phyloP scores from a whole-genome alignment of 2,329 filamentous ascomycete species.

The Teratosphaeria epicoccoides region DNA sequence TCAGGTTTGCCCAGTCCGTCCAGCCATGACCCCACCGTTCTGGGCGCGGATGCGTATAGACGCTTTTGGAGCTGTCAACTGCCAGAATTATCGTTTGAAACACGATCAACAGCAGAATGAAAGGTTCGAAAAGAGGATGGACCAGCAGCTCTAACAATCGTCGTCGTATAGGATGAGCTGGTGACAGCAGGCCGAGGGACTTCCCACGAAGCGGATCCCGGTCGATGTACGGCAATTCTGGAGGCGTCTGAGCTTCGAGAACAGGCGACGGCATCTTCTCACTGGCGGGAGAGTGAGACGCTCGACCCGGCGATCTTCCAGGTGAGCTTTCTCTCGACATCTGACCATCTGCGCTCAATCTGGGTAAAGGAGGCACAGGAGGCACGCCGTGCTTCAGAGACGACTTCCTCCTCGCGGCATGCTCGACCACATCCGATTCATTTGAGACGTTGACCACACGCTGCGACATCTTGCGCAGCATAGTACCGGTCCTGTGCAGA shows the following conservation, averaged over 20 bases:
- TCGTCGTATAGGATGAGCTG: conserved; percentile 63
- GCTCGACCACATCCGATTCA: conserved; percentile 73
- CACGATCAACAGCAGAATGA: conserved; percentile 78
- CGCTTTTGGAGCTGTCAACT: conserved; percentile 58
- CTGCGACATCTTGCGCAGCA: conserved; percentile 70
- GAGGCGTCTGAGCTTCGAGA: conserved; percentile 15
- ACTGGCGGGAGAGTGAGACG: conserved; percentile 17
- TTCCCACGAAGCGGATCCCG: conserved; percentile 76
- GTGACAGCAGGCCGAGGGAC: conserved; percentile 72
- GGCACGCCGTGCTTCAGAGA: conserved; percentile 16
- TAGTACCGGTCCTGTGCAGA: conserved; percentile 39
- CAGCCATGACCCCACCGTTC: conserved; percentile 53
- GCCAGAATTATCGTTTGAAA: conserved; percentile 81
- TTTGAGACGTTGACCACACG: conserved; percentile 96
- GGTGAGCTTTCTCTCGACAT: conserved; percentile 13
- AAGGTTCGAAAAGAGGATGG: conserved; percentile 74
- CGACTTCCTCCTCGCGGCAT: conserved; percentile 53
- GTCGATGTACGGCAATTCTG: conserved; percentile 19
- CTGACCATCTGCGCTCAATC: not conserved
- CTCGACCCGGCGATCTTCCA: not conserved
- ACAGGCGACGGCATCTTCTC: conserved; percentile 25
- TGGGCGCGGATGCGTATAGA: conserved; percentile 52
- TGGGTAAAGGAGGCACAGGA: not conserved
- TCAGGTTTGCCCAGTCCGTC: conserved; percentile 73
- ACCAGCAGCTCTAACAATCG: conserved; percentile 74